Evolutionary conservation across 371 early-diverging fungal species (phyloP).

Genomic region (Mucor piriformis): DNA sequence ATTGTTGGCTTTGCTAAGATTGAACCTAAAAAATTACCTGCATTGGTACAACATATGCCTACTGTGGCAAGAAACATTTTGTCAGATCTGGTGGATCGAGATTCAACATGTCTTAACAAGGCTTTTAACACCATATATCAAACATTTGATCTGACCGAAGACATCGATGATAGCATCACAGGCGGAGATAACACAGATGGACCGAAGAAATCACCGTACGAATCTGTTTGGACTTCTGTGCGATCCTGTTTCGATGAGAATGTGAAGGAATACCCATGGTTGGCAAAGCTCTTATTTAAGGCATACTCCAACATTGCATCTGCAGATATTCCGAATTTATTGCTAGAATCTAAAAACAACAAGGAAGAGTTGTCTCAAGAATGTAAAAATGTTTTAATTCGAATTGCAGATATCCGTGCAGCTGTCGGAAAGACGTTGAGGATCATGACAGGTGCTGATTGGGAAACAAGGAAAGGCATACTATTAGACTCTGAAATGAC

Average conservation of each 20-base stretch:
- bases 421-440: conserved; percentile 1
- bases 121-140: conserved; percentile 19
- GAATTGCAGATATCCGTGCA: conserved; percentile 1
- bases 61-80: conserved; percentile 22
- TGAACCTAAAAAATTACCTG: conserved; percentile 18
- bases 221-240: conserved; percentile 20
- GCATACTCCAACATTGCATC: conserved; percentile 31
- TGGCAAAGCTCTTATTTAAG: conserved; percentile 16
- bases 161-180: background rate
- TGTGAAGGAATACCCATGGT: background rate
- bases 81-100: conserved; percentile 24
- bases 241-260: conserved; percentile 1
- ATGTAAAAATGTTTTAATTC: background rate
- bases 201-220: conserved; percentile 12
- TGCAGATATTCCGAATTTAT: conserved; percentile 18
- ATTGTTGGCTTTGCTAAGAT: conserved; percentile 26
- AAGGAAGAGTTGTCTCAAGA: background rate
- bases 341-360: background rate
- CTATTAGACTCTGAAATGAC: conserved; percentile 8
- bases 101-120: conserved; percentile 14
- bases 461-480: conserved; percentile 1
- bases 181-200: background rate
- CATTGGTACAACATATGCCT: conserved; percentile 28
- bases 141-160: conserved; percentile 2
- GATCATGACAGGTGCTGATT: background rate